Conservation (phyloP, 1,284 basidiomycete species). For the Athelia sp. region DNA sequence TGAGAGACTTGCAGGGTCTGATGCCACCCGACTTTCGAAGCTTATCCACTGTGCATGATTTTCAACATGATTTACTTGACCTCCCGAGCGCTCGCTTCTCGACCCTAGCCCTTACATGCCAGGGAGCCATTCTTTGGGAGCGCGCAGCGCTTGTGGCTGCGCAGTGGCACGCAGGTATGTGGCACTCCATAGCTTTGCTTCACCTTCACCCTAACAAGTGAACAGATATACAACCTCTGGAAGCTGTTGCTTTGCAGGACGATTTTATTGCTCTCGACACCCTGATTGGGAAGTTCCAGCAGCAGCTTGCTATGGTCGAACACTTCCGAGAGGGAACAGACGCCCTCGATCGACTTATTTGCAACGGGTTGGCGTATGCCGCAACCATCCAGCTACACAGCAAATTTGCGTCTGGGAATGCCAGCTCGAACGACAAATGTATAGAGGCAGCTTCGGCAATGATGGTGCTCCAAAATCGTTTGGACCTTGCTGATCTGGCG, state of each 20-base stretch:
- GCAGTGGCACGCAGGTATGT: constrained; percentile 22
- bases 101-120: constrained; percentile 19
- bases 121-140: constrained; percentile 28
- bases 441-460: constrained; percentile 20
- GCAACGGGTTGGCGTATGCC: constrained; percentile 25
- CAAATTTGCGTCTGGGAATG: constrained; percentile 18
- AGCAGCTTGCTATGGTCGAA: constrained; percentile 19
- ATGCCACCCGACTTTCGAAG: constrained; percentile 7
- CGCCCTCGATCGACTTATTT: constrained; percentile 16
- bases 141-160: constrained; percentile 21
- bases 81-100: constrained; percentile 14
- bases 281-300: constrained; percentile 24
- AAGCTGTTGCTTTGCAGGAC: constrained; percentile 13
- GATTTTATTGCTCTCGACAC: constrained; percentile 29
- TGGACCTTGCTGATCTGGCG: constrained; percentile 10
- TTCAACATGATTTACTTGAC: constrained; percentile 18
- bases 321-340: constrained; percentile 8
- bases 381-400: constrained; percentile 32
- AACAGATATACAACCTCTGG: constrained; percentile 17
- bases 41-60: constrained; percentile 18
- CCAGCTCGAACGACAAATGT: constrained; percentile 21
- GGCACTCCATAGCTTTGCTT: not conserved
- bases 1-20: constrained; percentile 12
- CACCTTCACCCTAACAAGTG: not conserved
- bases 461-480: constrained; percentile 7